These are phyloP conservation scores for Aspergillus latus DNA, from an alignment of 2,329 filamentous ascomycete genomes.

Conservation along the genomic window DNA sequence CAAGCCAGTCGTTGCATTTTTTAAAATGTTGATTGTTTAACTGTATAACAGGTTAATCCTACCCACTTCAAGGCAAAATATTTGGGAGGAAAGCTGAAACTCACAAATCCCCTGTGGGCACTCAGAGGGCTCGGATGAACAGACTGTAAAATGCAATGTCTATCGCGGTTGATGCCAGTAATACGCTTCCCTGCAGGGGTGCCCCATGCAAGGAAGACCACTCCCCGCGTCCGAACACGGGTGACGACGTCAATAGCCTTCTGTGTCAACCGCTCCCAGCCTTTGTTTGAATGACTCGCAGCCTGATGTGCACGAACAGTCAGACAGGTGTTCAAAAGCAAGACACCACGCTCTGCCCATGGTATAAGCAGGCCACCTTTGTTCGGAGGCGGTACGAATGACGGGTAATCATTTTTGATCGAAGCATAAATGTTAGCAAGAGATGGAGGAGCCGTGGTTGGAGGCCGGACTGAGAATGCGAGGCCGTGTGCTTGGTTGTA, in stretches of 20 bases:
- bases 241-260: conserved; percentile 85
- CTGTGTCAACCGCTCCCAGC: conserved; percentile 93
- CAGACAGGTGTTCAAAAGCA: conserved; percentile 91
- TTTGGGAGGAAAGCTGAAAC: conserved; percentile 27
- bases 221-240: conserved; percentile 71
- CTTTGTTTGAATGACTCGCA: conserved; percentile 78
- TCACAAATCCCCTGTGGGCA: conserved; percentile 73
- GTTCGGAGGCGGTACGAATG: conserved; percentile 72
- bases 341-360: conserved; percentile 90
- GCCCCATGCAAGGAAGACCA: conserved; percentile 96
- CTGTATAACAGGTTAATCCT: conserved; percentile 23
- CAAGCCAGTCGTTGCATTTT: conserved; percentile 66
- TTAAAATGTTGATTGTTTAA: conserved; percentile 49
- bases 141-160: conserved; percentile 79
- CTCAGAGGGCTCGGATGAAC: conserved; percentile 94
- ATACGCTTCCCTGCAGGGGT: conserved; percentile 79
- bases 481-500: conserved; percentile 93
- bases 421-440: conserved; percentile 91
- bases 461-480: conserved; percentile 90
- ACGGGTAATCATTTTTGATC: conserved; percentile 83
- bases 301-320: conserved; percentile 89
- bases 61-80: not conserved
- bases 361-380: conserved; percentile 81
- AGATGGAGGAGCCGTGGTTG: conserved; percentile 83
- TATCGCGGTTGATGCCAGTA: conserved; percentile 66